Base-by-base conservation (phyloP, 2,329 filamentous ascomycete species). In the Colletotrichum sp. region DNA sequence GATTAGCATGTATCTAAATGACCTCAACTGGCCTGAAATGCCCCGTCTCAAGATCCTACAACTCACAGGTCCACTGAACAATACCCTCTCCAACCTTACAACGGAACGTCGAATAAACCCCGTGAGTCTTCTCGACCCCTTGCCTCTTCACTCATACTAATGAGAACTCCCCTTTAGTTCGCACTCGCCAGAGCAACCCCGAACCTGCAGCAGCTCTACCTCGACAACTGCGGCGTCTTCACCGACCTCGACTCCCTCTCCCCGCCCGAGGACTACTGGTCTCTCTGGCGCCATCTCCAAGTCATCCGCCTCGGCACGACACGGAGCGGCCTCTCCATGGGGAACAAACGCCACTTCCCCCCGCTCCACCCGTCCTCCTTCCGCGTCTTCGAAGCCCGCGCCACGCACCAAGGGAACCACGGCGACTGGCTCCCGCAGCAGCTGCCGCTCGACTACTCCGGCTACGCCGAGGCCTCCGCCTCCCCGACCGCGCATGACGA, bases 261-360 rank as follows among this genome's bases (percentile, higher is more conserved):
- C 7, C 72, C 72, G 32, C 73, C 74, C 18, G 61, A 34, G 7
- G 76, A 77, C 34, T 76, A 52, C 74, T 77, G 76, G 76, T 68
- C 59, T 24, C 69, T 81, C 16, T 86, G 84, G 84, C 71, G 72
- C 21, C 74, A 80, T 13, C 80, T 86, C 39, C 81, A 81, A 65
- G 81, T 78, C 2, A 72, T 86, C 18, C 77, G 82, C 26, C 77
- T 82, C 24, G 82, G 79, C 28, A 72, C 64, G 16, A 68, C 73
- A 73, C 36, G 77, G 68, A 28, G 75, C 75, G 52, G 79, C 78
- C 39, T 76, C 68, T 73, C 74, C 32, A 66, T 69, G 59, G 73
- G 69, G 52, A 65, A 72, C 57, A 76, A 73, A 36, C 76, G 76
- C 55, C 73, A 76, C 60, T 77, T 77, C 66, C 76, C 70, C 24